These are phyloP conservation scores for Scenedesmus sp. DNA, from an alignment of 163 green algal genomes.

Conservation along the genomic window DNA sequence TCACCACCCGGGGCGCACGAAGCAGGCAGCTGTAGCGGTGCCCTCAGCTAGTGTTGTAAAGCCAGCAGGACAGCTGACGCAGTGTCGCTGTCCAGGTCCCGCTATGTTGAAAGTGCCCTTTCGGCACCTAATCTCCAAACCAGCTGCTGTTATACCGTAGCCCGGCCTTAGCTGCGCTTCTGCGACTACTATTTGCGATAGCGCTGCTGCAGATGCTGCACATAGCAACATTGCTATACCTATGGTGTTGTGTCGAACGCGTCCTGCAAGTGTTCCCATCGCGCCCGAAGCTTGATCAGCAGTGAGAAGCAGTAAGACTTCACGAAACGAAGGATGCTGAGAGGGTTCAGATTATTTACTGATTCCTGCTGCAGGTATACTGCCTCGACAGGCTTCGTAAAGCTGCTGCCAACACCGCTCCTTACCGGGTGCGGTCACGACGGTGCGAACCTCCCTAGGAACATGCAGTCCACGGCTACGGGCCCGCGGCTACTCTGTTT, in stretches of 20 bases:
- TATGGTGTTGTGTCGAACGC: background rate
- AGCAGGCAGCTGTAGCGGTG: background rate
- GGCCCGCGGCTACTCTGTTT: too few species aligned
- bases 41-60: background rate
- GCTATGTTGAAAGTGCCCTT: background rate
- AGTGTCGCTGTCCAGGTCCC: background rate
- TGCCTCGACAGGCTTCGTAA: background rate
- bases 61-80: constrained; percentile 9
- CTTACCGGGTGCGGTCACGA: background rate
- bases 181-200: background rate
- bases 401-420: background rate
- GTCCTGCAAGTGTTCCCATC: background rate
- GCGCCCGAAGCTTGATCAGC: background rate
- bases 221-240: background rate
- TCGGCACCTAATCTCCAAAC: background rate
- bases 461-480: background rate
- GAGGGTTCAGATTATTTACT: background rate
- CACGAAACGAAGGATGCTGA: background rate
- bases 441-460: background rate
- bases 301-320: background rate
- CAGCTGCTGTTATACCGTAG: background rate
- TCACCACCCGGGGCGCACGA: background rate
- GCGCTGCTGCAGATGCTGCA: background rate
- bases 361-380: background rate
- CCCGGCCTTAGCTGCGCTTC: background rate